A percentile compares a stretch with the other conserved stretches of the same genome.
Evolutionary conservation across 192 early-diverging fungal species (phyloP).

Genomic region (Backusella australiensis): DNA sequence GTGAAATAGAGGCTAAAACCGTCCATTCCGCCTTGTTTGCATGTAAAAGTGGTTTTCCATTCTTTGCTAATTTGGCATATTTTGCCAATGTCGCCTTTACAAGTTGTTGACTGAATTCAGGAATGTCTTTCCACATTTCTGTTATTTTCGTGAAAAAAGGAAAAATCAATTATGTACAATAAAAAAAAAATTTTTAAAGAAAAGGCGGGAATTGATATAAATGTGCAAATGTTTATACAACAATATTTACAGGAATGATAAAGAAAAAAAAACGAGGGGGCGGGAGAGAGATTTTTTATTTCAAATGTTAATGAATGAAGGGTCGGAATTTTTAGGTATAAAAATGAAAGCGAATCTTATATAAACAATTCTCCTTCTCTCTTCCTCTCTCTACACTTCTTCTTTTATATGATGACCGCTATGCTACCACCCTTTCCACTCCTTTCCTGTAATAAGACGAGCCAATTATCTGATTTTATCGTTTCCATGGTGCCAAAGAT

Average conservation of each 20-base stretch:
- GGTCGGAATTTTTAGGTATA: neutral
- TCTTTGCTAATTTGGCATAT: slow-evolving; percentile 63
- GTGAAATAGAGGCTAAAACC: slow-evolving; percentile 76
- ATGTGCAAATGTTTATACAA: neutral
- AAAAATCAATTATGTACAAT: neutral
- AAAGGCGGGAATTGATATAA: slow-evolving; percentile 3
- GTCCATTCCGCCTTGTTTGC: slow-evolving; percentile 76
- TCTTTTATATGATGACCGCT: neutral
- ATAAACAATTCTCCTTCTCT: neutral
- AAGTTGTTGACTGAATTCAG: slow-evolving; percentile 40
- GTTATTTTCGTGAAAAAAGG: neutral
- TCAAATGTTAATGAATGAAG: neutral
- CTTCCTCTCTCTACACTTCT: neutral
- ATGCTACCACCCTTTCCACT: slow-evolving; percentile 1
- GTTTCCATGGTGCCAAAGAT: slow-evolving; percentile 34
- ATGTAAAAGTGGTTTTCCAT: slow-evolving; percentile 66
- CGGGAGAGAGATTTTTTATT: neutral
- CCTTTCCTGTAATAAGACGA: neutral
- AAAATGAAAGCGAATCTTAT: neutral
- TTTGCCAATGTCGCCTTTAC: slow-evolving; percentile 49
- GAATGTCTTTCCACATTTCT: slow-evolving; percentile 1
- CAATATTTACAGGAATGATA: neutral
- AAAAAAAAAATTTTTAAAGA: slow-evolving; percentile 7
- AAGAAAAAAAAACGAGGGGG: neutral
- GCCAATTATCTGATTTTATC: slow-evolving; percentile 38